Conservation (phyloP, 768 basidiomycete species). For the Tricholoma hemisulphureum region DNA sequence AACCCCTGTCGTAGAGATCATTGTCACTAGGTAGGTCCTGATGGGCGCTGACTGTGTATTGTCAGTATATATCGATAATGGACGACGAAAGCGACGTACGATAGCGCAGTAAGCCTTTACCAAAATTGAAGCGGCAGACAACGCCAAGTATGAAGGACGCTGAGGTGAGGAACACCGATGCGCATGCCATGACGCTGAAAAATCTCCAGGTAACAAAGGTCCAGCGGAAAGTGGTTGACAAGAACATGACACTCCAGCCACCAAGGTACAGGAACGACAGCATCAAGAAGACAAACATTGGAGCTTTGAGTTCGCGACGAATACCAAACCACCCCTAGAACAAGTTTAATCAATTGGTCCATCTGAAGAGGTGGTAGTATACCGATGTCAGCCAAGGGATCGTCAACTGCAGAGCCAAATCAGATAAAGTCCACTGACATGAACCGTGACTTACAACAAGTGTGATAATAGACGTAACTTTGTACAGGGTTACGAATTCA, state of each 20-base stretch:
- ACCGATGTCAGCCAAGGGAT: slow-evolving; percentile 70
- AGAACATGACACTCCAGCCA: slow-evolving; percentile 74
- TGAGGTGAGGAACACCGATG: slow-evolving; percentile 58
- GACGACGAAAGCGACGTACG: slow-evolving; percentile 42
- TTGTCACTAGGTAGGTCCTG: slow-evolving; percentile 44
- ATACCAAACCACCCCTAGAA: slow-evolving; percentile 73
- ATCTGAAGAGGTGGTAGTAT: slow-evolving; percentile 16
- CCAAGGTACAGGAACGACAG: slow-evolving; percentile 60
- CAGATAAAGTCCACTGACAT: not conserved
- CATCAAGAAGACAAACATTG: slow-evolving; percentile 62
- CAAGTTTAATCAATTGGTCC: slow-evolving; percentile 7
- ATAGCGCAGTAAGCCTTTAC: slow-evolving; percentile 67
- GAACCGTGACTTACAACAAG: slow-evolving; percentile 50
- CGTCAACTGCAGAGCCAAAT: slow-evolving; percentile 43
- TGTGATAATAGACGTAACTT: slow-evolving; percentile 52
- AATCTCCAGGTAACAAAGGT: slow-evolving; percentile 72
- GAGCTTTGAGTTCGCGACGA: slow-evolving; percentile 58
- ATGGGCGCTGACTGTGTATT: slow-evolving; percentile 49
- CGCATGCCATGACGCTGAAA: slow-evolving; percentile 61
- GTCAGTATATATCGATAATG: slow-evolving; percentile 7
- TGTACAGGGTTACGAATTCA: slow-evolving; percentile 46
- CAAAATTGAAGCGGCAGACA: slow-evolving; percentile 72
- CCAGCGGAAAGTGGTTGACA: slow-evolving; percentile 71
- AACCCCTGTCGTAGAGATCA: slow-evolving; percentile 33
- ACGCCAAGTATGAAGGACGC: slow-evolving; percentile 59